phyloP scores from a whole-genome alignment of 2,329 filamentous ascomycete genomes.

The Lasiodiplodia sp. region DNA sequence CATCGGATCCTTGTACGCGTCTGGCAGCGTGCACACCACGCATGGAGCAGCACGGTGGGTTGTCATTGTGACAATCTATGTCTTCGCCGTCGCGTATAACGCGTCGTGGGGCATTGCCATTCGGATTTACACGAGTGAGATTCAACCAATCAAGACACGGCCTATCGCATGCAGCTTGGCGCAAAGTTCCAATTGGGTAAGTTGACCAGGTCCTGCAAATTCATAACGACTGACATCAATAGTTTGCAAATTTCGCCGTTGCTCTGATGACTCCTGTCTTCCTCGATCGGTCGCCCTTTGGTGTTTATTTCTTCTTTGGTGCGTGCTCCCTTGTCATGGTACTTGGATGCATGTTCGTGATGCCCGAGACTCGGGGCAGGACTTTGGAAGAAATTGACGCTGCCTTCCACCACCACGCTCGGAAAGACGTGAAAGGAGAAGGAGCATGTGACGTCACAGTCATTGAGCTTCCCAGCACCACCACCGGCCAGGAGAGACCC shows the following conservation, averaged over 20 bases:
- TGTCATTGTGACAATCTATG: slow-evolving; percentile 59
- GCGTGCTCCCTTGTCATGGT: slow-evolving; percentile 36
- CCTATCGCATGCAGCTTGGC: slow-evolving; percentile 63
- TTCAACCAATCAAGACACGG: slow-evolving; percentile 63
- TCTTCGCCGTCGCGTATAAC: slow-evolving; percentile 56
- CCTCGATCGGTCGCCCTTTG: slow-evolving; percentile 49
- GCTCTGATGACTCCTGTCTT: slow-evolving; percentile 58
- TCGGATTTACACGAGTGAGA: slow-evolving; percentile 66
- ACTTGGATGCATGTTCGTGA: slow-evolving; percentile 46
- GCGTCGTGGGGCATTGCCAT: slow-evolving; percentile 63
- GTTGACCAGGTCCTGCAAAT: slow-evolving; percentile 23
- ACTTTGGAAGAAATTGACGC: slow-evolving; percentile 59
- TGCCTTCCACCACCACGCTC: slow-evolving; percentile 48
- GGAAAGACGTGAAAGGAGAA: no score
- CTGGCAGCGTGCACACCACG: slow-evolving; percentile 49
- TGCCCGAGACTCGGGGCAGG: slow-evolving; percentile 60
- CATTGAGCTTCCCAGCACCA: no score
- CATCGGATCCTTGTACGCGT: slow-evolving; percentile 62
- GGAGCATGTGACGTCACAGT: no score
- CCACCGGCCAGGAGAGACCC: no score
- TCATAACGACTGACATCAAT: background rate
- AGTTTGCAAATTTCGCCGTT: slow-evolving; percentile 42
- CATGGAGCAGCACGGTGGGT: slow-evolving; percentile 56
- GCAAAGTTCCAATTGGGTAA: slow-evolving; percentile 61
- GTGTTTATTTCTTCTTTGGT: slow-evolving; percentile 46